Base-by-base conservation (phyloP, 805 yeast genomes). In the Teunomyces lycoperdinae region DNA sequence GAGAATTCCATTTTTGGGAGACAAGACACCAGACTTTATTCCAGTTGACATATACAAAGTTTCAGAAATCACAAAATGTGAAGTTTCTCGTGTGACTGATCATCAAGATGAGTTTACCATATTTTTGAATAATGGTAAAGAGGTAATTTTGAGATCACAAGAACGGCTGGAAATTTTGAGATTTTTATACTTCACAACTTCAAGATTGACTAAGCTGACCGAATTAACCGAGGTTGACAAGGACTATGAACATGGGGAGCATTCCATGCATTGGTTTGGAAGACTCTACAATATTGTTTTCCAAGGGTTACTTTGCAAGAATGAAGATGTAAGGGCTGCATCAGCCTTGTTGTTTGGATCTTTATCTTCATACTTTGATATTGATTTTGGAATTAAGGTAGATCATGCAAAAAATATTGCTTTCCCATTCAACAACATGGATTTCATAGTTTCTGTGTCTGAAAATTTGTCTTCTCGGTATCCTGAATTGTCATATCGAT, bases 341-440 rank as follows among this genome's bases (percentile, higher is more conserved):
- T 80, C 94, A 0, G 85, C 84, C 51, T 71, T 78, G 31, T 67
- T 89, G 6, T 68, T 87, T 50, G 79, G 85, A 1, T 78, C 86
- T 0, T 66, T 87, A 29, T 80, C 83, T n/a, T 67, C 73, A 2
- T 75, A 83, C 16, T 85, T 83, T 61, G 73, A 78, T 10, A 61
- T 88, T 30, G 79, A 81, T 38, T 74, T 82, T 52, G 91, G 87
- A 0, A 73, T 80, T 28, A 73, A 76, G 2, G 68, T 81, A 20
- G 77, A 74, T 11, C 76, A 76, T 39, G 77, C 87, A 1, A 76
- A 77, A 6, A 85, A 79, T 27, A 76, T 84, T 16, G 78, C 83
- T 11, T 83, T 87, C 55, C 95, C 96, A 1, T 75, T 79, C 32
- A 85, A 85, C 54, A 78, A 82, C 41, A 76, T 82, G 5, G 77